Evolutionary conservation across 75 land plant species (phyloP), one percentile per base, ranked within the genome.

Genomic region (Cunninghamia lanceolata): DNA sequence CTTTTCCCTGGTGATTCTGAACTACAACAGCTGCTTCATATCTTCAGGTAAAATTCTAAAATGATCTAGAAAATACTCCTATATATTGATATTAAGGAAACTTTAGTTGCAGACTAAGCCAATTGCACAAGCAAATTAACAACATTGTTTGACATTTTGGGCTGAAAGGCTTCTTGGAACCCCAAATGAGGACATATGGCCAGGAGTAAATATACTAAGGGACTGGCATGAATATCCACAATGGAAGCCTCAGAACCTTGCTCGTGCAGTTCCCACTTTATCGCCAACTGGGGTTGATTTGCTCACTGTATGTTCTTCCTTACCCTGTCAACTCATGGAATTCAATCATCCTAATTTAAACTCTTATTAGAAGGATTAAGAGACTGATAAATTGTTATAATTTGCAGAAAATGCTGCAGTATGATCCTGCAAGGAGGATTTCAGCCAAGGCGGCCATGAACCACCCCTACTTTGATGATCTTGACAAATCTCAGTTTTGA

Each of bases 211-310:
- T 66, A 88, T 93, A 77, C 89, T 98, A 85, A 71, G 97, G 50
- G 99, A 98, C 59, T 98, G 99, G 99, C 99, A 96, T 93, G 97
- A 91, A 39, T 98, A 97, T 87, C 99, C 99, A 15, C 93, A 91
- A 46, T 98, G 99, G 99, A 91, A 94, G 87, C 91, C 97, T 21
- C 95, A 94, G 70, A 90, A 85, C 86, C 70, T 97, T 80, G 86
- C 93, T 16, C 92, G 94, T 54, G 94, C 91, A 50, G 97, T 97
- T 53, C 99, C 99, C 0, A 86, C 92, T 35, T 70, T 97, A 79
- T 90, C 88, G 28, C 92, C 94, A 40, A 91, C 88, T 39, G 95
- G 95, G 3, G 70, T 95, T 39, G 95, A 95, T 59, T 93, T 95
- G 68, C 88, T 94, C 21, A 85, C 86, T 71, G 94, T 94, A 90